Percentiles rank a stretch among this genome's conserved stretches.
Evolutionary conservation across 2,329 filamentous ascomycete genomes (phyloP).

Genomic region (Pseudogymnoascus sp.): DNA sequence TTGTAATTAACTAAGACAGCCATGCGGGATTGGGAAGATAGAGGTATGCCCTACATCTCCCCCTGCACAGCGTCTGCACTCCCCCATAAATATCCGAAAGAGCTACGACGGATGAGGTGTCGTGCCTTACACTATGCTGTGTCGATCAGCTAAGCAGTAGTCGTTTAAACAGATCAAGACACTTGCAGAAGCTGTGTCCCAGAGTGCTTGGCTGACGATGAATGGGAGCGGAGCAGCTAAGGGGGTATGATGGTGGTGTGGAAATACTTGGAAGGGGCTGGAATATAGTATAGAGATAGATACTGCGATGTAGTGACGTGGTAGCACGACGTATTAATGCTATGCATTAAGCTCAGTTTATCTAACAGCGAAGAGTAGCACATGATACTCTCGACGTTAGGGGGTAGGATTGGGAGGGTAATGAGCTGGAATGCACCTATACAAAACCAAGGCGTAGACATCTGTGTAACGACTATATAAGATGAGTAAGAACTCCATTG

Average conservation of each 20-base stretch:
- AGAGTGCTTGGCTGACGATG: not conserved
- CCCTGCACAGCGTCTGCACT: not conserved
- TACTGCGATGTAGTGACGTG: not conserved
- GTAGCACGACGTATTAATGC: not conserved
- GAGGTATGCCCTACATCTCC: not conserved
- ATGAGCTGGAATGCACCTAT: not conserved
- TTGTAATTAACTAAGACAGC: not conserved
- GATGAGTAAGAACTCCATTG: not conserved
- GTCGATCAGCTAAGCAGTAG: too few relatives aligned
- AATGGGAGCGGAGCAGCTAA: not conserved
- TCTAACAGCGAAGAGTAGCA: not conserved
- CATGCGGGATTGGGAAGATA: not conserved
- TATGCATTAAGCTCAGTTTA: not conserved
- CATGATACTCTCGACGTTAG: not conserved
- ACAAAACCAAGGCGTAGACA: not conserved
- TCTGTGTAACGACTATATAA: not conserved
- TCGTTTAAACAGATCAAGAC: not conserved
- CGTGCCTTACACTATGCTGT: not conserved
- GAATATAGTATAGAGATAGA: not conserved
- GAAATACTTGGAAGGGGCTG: not conserved
- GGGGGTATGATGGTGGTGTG: not conserved
- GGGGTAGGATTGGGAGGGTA: not conserved
- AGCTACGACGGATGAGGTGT: not conserved
- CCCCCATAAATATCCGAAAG: not conserved
- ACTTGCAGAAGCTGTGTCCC: not conserved